Evolutionary conservation across 768 basidiomycete genomes (phyloP), one percentile per base, ranked within the genome.

Genomic region (Hericium coralloides): DNA sequence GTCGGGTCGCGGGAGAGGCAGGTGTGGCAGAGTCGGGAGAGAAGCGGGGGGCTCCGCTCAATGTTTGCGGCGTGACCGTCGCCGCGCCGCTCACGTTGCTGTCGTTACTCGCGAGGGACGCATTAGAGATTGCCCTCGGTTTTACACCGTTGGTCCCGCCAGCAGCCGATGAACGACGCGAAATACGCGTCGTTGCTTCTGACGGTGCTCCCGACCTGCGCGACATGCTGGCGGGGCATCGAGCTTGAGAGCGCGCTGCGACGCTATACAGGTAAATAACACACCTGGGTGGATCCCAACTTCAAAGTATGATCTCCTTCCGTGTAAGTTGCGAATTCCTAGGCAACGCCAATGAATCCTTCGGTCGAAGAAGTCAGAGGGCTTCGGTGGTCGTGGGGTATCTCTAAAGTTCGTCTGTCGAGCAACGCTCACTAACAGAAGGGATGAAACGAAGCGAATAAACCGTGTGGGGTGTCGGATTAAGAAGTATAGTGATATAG

Each of bases 111-210:
- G 69, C 61, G 37, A 76, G 63, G 5, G 77, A 77, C 45, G 78
- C 79, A 60, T 72, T 79, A 17, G 82, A 84, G 58, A 74, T 70
- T 14, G 79, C 72, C 20, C 82, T 74, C 22, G 82, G 76, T 68
- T 84, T 84, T 9, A 73, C 70, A 54, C 71, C 63, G 53, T 72
- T 72, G 7, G 70, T 63, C 14, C 59, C 59, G 55, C 69, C 67
- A n/a, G 73, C 59, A 57, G 73, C 63, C 38, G 77, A 77, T 52
- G 79, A 77, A 55, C 76, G 71, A 39, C 79, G 72, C 49, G 81
- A 71, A 20, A 82, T 67, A 41, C 81, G 82, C 55, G 78, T 73
- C 39, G 82, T 81, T 15, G 80, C 66, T 60, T 83, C 82, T 47
- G 83, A 84, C 14, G 79, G 79, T 1, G 69, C 60, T 12, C 53